Evolutionary conservation across 768 basidiomycete species (phyloP).

Genomic region (Psilocybe cyanescens): DNA sequence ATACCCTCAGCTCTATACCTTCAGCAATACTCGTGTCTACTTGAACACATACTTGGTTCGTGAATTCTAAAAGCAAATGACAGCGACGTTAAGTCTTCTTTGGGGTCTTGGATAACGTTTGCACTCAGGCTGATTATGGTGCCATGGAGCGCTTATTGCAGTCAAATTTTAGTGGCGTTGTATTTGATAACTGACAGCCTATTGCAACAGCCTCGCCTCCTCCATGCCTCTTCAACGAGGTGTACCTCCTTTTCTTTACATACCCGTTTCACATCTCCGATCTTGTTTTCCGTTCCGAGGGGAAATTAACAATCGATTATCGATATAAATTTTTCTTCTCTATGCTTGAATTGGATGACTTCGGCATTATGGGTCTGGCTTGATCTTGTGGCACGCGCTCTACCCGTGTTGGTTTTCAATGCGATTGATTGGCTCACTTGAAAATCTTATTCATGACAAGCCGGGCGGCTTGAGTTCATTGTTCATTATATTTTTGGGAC

Average conservation of each 20-base stretch:
- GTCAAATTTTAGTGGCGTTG: neutral
- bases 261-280: neutral
- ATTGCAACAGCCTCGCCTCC: neutral
- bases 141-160: neutral
- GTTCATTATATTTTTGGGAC: too few relatives aligned
- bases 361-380: neutral
- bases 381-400: neutral
- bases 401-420: neutral
- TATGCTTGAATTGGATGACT: neutral
- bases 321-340: conserved; percentile 5
- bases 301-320: conserved; percentile 7
- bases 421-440: neutral
- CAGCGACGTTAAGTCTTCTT: neutral
- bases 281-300: neutral
- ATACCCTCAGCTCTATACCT: neutral
- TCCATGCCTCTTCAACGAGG: neutral
- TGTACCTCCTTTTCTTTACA: neutral
- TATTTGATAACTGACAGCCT: neutral
- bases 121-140: neutral
- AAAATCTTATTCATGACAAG: neutral
- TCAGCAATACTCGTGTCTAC: neutral
- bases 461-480: too few relatives aligned
- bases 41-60: neutral
- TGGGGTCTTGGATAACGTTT: neutral
- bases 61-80: neutral